Percentiles rank a stretch among this genome's conserved stretches.
These are phyloP conservation scores for Paecilomyces fulvus DNA, from an alignment of 2,329 filamentous ascomycete species.

Conservation along the genomic window DNA sequence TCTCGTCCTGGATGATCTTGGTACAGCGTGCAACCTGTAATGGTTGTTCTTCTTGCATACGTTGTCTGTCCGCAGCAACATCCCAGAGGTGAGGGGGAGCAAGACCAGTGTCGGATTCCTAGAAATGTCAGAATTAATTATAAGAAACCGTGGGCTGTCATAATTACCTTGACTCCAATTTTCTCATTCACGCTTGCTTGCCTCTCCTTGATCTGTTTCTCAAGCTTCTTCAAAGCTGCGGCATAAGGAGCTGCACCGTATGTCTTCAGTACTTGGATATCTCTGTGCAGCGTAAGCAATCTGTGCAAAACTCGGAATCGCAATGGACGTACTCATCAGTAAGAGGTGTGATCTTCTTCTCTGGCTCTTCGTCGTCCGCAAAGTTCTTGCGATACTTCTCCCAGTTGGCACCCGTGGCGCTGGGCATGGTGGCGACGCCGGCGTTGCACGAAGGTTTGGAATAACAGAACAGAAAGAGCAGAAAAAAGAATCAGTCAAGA, in stretches of 20 bases:
- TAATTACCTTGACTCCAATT: slow-evolving; percentile 56
- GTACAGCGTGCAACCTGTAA: slow-evolving; percentile 96
- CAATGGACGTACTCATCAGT: slow-evolving; percentile 72
- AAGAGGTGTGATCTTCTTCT: slow-evolving; percentile 98
- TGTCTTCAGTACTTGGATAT: slow-evolving; percentile 98
- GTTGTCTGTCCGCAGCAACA: slow-evolving; percentile 92
- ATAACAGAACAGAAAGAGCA: slow-evolving; percentile 3
- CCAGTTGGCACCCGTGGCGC: slow-evolving; percentile 88
- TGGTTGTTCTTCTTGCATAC: slow-evolving; percentile 97
- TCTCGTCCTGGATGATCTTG: slow-evolving; percentile 97
- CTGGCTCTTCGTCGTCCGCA: slow-evolving; percentile 90
- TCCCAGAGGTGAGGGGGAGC: slow-evolving; percentile 99
- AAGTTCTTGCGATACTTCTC: slow-evolving; percentile 99
- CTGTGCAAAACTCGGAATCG: slow-evolving; percentile 11
- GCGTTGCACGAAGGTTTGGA: slow-evolving; percentile 9
- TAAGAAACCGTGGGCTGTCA: slow-evolving; percentile 2
- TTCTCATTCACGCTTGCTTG: slow-evolving; percentile 98
- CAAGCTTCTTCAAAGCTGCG: slow-evolving; percentile 87
- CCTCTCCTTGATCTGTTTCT: slow-evolving; percentile 99
- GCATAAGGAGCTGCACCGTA: slow-evolving; percentile 97
- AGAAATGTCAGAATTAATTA: slow-evolving; percentile 19
- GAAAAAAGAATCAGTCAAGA: slow-evolving; percentile 4
- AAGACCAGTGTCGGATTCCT: slow-evolving; percentile 98
- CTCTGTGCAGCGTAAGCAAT: slow-evolving; percentile 50
- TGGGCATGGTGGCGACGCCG: slow-evolving; percentile 59